phyloP scores from a whole-genome alignment of 2,329 filamentous ascomycete species.

The Aureobasidium sp. region DNA sequence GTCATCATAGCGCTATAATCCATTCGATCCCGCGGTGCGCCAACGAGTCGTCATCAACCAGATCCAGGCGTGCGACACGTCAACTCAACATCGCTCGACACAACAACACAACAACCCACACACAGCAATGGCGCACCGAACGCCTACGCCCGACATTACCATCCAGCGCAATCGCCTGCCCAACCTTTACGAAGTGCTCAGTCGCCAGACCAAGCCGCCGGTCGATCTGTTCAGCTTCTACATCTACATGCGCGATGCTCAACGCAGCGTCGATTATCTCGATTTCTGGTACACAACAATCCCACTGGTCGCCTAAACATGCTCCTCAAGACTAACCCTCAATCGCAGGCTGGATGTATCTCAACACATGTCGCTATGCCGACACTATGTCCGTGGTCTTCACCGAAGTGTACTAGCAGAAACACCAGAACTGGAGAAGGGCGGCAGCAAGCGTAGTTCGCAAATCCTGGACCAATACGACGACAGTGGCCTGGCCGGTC shows the following conservation, averaged over 20 bases:
- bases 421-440: constrained; percentile 81
- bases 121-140: neutral
- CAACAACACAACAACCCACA: neutral
- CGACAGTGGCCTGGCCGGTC: constrained; percentile 23
- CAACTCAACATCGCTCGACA: neutral
- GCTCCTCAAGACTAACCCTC: constrained; percentile 11
- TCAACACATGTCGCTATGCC: constrained; percentile 95
- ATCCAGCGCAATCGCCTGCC: constrained; percentile 69
- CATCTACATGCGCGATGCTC: constrained; percentile 99
- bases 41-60: neutral
- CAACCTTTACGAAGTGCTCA: constrained; percentile 91
- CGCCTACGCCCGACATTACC: neutral
- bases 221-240: constrained; percentile 99
- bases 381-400: constrained; percentile 93
- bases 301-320: neutral
- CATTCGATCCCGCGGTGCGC: neutral
- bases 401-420: constrained; percentile 86
- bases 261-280: constrained; percentile 93
- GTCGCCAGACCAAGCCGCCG: constrained; percentile 84
- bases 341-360: constrained; percentile 89
- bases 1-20: neutral
- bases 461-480: constrained; percentile 51
- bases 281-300: constrained; percentile 73
- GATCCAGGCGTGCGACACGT: constrained; percentile 2
- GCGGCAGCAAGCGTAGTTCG: constrained; percentile 75